Conservation (phyloP, 1,284 basidiomycete species). For the Schizophyllum amplum region DNA sequence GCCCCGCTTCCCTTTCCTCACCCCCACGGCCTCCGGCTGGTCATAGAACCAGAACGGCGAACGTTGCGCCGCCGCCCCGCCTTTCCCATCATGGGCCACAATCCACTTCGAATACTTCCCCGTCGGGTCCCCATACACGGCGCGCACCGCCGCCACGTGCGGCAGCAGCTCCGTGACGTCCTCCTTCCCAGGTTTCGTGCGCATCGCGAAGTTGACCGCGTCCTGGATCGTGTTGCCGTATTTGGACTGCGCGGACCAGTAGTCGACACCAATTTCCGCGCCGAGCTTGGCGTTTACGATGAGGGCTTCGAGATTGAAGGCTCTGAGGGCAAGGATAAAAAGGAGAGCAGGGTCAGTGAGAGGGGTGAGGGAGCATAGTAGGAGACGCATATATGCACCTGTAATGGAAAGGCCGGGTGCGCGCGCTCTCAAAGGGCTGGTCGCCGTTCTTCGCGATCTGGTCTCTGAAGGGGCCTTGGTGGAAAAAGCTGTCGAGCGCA, state of each 20-base stretch:
- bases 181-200: slow-evolving; percentile 34
- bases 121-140: slow-evolving; percentile 48
- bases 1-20: slow-evolving; percentile 11
- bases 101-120: slow-evolving; percentile 45
- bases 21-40: slow-evolving; percentile 28
- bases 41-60: slow-evolving; percentile 44
- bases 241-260: slow-evolving; percentile 43
- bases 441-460: slow-evolving; percentile 51
- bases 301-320: too few species aligned
- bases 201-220: slow-evolving; percentile 48
- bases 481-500: slow-evolving; percentile 37
- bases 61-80: slow-evolving; percentile 8
- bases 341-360: too few species aligned
- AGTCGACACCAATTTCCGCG: slow-evolving; percentile 40
- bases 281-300: slow-evolving; percentile 44
- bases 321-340: slow-evolving; percentile 19
- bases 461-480: slow-evolving; percentile 33
- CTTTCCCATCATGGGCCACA: neutral
- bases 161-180: slow-evolving; percentile 37
- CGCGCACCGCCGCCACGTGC: slow-evolving; percentile 44
- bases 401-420: slow-evolving; percentile 54
- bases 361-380: neutral
- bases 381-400: slow-evolving; percentile 41
- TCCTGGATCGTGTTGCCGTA: slow-evolving; percentile 48
- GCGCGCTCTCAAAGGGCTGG: slow-evolving; percentile 51